phyloP scores from a whole-genome alignment of 257 asterid genomes.

The Marsdenia floribunda region DNA sequence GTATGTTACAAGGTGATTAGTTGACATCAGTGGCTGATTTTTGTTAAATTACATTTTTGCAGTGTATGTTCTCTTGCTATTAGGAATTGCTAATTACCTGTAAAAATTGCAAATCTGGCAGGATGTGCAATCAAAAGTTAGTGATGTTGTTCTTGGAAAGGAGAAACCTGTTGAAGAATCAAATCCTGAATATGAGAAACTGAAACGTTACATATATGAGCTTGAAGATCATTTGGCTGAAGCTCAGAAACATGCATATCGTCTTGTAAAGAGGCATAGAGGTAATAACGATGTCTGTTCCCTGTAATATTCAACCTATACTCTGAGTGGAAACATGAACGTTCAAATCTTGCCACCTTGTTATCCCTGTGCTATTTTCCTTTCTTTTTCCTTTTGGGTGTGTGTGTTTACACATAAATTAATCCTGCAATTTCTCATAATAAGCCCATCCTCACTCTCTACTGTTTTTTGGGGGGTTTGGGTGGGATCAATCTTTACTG shows the following conservation, averaged over 20 bases:
- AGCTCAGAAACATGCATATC: slow-evolving; percentile 96
- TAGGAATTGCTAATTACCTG: neutral
- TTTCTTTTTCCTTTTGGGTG: neutral
- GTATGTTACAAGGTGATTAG: neutral
- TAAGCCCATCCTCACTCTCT: neutral
- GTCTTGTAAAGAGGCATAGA: slow-evolving; percentile 95
- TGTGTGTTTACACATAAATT: neutral
- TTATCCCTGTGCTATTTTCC: neutral
- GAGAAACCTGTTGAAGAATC: slow-evolving; percentile 98
- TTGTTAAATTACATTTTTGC: neutral
- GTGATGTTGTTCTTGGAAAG: slow-evolving; percentile 97
- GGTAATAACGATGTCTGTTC: slow-evolving; percentile 33
- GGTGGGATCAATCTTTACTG: neutral
- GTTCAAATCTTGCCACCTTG: neutral
- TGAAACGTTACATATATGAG: slow-evolving; percentile 80
- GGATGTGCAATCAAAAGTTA: slow-evolving; percentile 94
- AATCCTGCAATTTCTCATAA: neutral
- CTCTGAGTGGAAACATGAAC: neutral
- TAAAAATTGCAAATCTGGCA: slow-evolving; percentile 27
- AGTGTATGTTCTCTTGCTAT: neutral
- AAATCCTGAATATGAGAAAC: slow-evolving; percentile 78
- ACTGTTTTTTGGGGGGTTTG: neutral
- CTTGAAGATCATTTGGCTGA: slow-evolving; percentile 95
- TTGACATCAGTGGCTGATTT: neutral
- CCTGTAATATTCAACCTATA: neutral